phyloP scores from a whole-genome alignment of 305 asterid genomes.

The Plantago coronopus region DNA sequence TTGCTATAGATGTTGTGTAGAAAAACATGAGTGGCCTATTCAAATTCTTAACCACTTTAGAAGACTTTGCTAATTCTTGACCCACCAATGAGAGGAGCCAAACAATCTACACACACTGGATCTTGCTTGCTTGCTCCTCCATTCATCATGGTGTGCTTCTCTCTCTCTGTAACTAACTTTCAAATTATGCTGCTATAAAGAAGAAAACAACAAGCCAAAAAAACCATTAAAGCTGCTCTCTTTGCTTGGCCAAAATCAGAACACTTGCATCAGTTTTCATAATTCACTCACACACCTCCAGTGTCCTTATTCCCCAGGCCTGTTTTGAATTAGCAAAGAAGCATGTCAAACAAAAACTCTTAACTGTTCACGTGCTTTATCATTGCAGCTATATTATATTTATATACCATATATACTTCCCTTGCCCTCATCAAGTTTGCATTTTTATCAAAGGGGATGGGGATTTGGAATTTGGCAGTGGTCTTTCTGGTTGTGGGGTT shows the following conservation, averaged over 20 bases:
- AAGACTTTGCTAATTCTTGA: slow-evolving; percentile 9
- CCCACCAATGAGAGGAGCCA: slow-evolving; percentile 17
- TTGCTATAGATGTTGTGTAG: no score
- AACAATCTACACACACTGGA: slow-evolving; percentile 7
- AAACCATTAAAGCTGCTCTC: slow-evolving; percentile 22
- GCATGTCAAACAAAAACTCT: slow-evolving; percentile 18
- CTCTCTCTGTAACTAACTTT: slow-evolving; percentile 32
- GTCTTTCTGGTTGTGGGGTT: slow-evolving; percentile 23
- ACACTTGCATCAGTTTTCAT: no score
- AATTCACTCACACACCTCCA: no score
- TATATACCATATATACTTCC: slow-evolving; percentile 1
- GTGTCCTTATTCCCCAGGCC: no score
- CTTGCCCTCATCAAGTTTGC: slow-evolving; percentile 8
- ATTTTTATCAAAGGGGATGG: slow-evolving; percentile 14
- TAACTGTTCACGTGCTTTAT: slow-evolving; percentile 66
- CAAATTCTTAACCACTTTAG: not conserved
- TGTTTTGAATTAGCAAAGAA: slow-evolving; percentile 21
- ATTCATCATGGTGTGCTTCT: slow-evolving; percentile 2
- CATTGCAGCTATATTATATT: slow-evolving; percentile 19
- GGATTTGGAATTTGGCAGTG: slow-evolving; percentile 34
- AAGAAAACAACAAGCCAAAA: no score
- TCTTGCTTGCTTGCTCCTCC: slow-evolving; percentile 9
- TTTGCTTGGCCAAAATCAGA: not conserved
- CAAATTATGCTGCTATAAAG: no score
- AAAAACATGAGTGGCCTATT: no score